Conservation (phyloP, 2,329 filamentous ascomycete genomes). For the Botrytis cinerea region DNA sequence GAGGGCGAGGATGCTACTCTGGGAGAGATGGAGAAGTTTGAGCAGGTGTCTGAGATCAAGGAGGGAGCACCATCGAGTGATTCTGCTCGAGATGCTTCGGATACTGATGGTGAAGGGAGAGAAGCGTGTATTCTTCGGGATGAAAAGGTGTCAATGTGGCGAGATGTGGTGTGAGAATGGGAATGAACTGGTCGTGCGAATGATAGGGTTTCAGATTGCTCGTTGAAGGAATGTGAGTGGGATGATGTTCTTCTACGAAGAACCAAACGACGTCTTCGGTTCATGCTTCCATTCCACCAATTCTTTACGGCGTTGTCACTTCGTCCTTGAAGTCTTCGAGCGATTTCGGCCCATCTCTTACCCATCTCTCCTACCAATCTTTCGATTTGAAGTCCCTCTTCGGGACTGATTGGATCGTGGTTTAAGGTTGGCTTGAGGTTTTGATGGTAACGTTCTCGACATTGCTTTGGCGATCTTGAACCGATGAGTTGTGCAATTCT, state of each 20-base stretch:
- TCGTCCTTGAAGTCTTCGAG: conserved; percentile 75
- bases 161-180: conserved; percentile 23
- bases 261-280: conserved; percentile 59
- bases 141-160: conserved; percentile 36
- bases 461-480: conserved; percentile 88
- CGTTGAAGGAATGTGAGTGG: conserved; percentile 37
- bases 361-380: conserved; percentile 75
- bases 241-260: conserved; percentile 38
- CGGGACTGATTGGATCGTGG: conserved; percentile 69
- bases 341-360: conserved; percentile 92
- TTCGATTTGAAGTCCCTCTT: conserved; percentile 75
- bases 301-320: conserved; percentile 98
- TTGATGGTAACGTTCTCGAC: conserved; percentile 90
- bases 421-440: conserved; percentile 80
- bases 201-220: conserved; percentile 41
- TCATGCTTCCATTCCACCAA: conserved; percentile 95
- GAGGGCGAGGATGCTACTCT: conserved; percentile 38
- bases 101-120: conserved; percentile 65
- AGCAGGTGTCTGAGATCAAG: conserved; percentile 69
- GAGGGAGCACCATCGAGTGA: conserved; percentile 65
- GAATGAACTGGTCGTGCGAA: conserved; percentile 34
- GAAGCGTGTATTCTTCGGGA: conserved; percentile 53
- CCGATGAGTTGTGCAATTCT: conserved; percentile 75
- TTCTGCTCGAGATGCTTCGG: conserved; percentile 59
- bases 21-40: conserved; percentile 62